Conservation (phyloP, 2,329 filamentous ascomycete genomes). For the Aphanocladium album region DNA sequence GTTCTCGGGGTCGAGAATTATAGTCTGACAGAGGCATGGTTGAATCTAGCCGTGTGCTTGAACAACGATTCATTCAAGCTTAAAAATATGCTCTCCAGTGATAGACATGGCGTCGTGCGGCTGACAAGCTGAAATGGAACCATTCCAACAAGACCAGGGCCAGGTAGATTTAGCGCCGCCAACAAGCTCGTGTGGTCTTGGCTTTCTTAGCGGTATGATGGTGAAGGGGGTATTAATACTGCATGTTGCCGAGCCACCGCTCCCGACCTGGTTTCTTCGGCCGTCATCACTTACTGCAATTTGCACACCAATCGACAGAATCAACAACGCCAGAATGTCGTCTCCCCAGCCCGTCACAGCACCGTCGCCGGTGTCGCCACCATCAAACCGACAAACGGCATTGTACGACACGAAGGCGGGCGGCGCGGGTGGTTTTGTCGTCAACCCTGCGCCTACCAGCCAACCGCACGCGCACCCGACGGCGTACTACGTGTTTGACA, state of each 20-base stretch:
- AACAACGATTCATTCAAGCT: neutral
- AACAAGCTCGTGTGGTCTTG: neutral
- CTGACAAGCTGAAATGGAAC: neutral
- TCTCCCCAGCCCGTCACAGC: neutral
- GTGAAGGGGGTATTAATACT: too few species aligned
- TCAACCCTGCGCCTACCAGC: neutral
- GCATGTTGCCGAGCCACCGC: neutral
- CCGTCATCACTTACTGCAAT: neutral
- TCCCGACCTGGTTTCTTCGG: neutral
- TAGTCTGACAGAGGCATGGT: neutral
- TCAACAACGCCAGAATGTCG: neutral
- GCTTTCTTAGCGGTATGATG: too few species aligned
- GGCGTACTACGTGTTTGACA: neutral
- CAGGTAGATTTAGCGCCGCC: neutral
- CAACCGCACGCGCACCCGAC: neutral
- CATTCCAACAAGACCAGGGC: neutral
- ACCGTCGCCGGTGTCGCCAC: neutral
- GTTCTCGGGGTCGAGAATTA: neutral
- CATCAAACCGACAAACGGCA: neutral
- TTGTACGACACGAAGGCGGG: neutral
- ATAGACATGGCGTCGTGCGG: neutral
- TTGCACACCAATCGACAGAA: neutral
- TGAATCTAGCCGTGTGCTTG: neutral
- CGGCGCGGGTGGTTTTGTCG: neutral
- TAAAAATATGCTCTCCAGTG: neutral